phyloP scores from a whole-genome alignment of 176 grass and related monocot genomes.

The Triticum turgidum region DNA sequence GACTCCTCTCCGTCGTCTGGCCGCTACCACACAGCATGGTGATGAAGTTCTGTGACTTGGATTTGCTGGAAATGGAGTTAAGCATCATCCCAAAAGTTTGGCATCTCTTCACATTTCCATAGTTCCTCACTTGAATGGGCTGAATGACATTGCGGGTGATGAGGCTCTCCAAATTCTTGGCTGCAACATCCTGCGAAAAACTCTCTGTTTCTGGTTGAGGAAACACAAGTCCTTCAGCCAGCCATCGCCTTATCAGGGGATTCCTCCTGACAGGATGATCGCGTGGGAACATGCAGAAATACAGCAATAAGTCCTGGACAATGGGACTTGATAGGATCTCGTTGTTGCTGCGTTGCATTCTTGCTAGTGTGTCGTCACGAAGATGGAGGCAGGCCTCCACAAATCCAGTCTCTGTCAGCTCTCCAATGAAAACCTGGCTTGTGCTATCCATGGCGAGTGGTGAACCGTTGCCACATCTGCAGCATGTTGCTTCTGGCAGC shows the following conservation, averaged over 20 bases:
- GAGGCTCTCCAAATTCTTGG: background rate
- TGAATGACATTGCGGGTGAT: background rate
- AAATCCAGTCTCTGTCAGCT: conserved; percentile 6
- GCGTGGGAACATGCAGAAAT: background rate
- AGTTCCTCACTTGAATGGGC: conserved; percentile 1
- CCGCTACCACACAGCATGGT: background rate
- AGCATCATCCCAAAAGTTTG: background rate
- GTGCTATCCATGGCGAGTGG: background rate
- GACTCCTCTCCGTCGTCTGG: too few species aligned
- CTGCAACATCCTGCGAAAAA: background rate
- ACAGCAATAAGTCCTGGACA: background rate
- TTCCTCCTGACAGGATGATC: background rate
- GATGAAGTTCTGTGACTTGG: background rate
- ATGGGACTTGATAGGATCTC: background rate
- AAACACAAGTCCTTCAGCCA: conserved; percentile 18
- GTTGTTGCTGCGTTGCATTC: background rate
- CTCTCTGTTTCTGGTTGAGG: background rate
- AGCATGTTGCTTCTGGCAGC: background rate
- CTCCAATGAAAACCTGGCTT: background rate
- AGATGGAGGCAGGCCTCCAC: background rate
- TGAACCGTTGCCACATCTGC: background rate
- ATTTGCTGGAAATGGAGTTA: background rate
- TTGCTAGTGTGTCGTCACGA: background rate
- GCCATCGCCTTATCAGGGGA: background rate
- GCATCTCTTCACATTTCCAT: background rate